These are phyloP conservation scores for Ambrosia hybrid DNA, from an alignment of 140 eudicot species.

Conservation along the genomic window DNA sequence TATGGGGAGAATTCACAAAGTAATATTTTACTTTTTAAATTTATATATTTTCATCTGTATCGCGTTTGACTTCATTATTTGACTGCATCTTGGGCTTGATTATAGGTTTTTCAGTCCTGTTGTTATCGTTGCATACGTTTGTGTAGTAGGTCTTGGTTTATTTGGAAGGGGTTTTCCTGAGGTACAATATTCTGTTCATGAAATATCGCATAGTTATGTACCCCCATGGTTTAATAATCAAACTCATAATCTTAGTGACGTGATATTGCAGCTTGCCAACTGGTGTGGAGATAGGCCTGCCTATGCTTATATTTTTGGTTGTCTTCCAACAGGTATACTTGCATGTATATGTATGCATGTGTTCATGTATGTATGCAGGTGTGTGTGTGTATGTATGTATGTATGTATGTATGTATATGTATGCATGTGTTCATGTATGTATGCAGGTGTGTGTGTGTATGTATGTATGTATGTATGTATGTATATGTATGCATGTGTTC, in stretches of 20 bases:
- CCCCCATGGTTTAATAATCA: neutral
- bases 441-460: no score
- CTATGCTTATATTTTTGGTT: constrained; percentile 70
- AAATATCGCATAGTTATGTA: neutral
- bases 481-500: neutral
- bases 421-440: neutral
- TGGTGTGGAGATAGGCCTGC: constrained; percentile 89
- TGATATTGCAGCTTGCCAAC: constrained; percentile 55
- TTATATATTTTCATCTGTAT: neutral
- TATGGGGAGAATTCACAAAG: constrained; percentile 78
- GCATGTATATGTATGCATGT: neutral
- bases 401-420: neutral
- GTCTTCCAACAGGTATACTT: constrained; percentile 60
- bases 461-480: neutral
- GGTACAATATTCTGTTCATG: constrained; percentile 35
- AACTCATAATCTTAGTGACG: constrained; percentile 8
- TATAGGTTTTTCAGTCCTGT: constrained; percentile 74
- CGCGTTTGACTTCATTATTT: neutral
- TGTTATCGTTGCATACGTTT: constrained; percentile 61
- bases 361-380: neutral
- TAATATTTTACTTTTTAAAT: constrained; percentile 20
- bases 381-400: neutral
- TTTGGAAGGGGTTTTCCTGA: constrained; percentile 77
- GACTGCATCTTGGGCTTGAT: neutral
- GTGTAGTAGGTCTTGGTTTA: constrained; percentile 76